Evolutionary conservation across 371 early-diverging fungal species (phyloP).

Genomic region (Gilbertella persicaria): DNA sequence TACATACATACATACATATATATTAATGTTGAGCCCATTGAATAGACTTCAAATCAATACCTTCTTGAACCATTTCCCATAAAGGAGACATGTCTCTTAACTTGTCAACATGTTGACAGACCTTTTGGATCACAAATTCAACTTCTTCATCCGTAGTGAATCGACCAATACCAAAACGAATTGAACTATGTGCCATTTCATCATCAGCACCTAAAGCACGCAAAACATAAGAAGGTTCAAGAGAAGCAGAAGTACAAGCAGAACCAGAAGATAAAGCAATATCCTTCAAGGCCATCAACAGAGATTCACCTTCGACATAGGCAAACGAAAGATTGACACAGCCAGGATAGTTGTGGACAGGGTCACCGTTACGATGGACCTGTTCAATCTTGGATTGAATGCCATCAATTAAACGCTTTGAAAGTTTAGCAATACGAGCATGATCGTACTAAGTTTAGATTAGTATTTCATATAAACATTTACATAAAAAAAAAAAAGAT

Average conservation of each 20-base stretch:
- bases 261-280: slow-evolving; percentile 98
- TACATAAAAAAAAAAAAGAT: slow-evolving; percentile 4
- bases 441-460: slow-evolving; percentile 73
- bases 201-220: slow-evolving; percentile 98
- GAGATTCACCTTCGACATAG: slow-evolving; percentile 99
- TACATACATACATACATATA: too few species aligned
- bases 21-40: slow-evolving; percentile 89
- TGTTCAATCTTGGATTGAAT: slow-evolving; percentile 77
- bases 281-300: slow-evolving; percentile 98
- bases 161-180: slow-evolving; percentile 98
- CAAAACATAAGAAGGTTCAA: slow-evolving; percentile 99
- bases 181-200: slow-evolving; percentile 98
- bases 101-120: slow-evolving; percentile 88
- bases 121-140: slow-evolving; percentile 87
- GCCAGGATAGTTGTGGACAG: slow-evolving; percentile 79
- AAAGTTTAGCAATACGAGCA: slow-evolving; percentile 70
- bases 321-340: slow-evolving; percentile 99
- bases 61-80: slow-evolving; percentile 99
- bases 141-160: slow-evolving; percentile 98
- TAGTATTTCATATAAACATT: background rate
- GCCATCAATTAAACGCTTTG: slow-evolving; percentile 80
- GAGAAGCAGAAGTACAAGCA: slow-evolving; percentile 98
- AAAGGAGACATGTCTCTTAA: slow-evolving; percentile 98
- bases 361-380: slow-evolving; percentile 92
- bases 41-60: slow-evolving; percentile 90